Conservation (phyloP, 176 grass and related monocot species). For the Ananas comosus region DNA sequence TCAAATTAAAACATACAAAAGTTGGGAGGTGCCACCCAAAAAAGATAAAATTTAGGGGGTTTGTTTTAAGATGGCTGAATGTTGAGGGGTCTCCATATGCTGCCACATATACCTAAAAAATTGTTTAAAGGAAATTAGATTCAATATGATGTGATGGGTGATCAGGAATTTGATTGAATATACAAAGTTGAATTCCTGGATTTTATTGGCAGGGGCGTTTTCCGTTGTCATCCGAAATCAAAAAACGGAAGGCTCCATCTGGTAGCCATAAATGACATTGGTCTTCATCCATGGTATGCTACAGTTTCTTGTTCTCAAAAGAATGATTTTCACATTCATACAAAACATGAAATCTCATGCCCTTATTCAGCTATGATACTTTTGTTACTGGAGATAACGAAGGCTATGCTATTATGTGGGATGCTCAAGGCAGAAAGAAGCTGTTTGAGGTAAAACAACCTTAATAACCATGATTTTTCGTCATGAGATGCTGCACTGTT, state of each 20-base stretch:
- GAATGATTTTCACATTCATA: background rate
- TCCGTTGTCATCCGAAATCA: conserved; percentile 73
- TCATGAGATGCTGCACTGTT: too few species aligned
- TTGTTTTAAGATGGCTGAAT: too few species aligned
- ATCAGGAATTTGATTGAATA: too few species aligned
- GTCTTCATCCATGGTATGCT: conserved; percentile 45
- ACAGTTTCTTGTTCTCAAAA: background rate
- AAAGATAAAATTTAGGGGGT: too few species aligned
- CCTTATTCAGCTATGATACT: conserved; percentile 34
- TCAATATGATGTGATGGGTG: too few species aligned
- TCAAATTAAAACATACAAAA: too few species aligned
- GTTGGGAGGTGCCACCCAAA: too few species aligned
- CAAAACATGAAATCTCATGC: background rate
- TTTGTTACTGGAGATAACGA: conserved; percentile 71
- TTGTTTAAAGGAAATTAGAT: too few species aligned
- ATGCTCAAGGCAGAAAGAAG: conserved; percentile 52
- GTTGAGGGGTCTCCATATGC: too few species aligned
- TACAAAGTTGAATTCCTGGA: background rate
- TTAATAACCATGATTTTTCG: background rate
- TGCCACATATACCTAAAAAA: too few species aligned
- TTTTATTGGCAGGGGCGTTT: conserved; percentile 40
- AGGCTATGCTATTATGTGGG: conserved; percentile 48
- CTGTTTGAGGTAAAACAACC: conserved; percentile 43
- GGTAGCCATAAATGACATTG: conserved; percentile 51
- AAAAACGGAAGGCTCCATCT: conserved; percentile 38